Evolutionary conservation across 2,329 filamentous ascomycete genomes (phyloP), one percentile per base, ranked within the genome.

Genomic region (Dendrostoma leiphaemia): DNA sequence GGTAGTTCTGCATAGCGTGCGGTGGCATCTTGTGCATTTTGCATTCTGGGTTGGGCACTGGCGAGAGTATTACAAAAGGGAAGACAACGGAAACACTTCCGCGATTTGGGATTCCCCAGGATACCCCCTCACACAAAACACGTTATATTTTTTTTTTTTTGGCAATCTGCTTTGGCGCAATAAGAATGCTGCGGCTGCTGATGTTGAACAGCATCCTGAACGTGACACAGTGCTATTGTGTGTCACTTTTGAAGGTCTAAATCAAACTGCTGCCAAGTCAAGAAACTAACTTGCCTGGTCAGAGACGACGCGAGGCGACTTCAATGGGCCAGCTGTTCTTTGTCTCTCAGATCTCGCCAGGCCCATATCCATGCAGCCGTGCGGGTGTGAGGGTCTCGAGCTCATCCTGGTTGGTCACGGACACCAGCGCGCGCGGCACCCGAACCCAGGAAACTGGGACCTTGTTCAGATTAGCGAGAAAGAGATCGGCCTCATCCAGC

Each of bases 71-170:
- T n/a, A 51, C 17, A 43, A 43, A 24, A 24, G 15, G 28, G 23
- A 32, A 8, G n/a, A 34, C 10, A 35, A 43, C 48, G 48, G 48
- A 43, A 41, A 26, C 29, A n/a, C 12, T 51, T 51, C 48, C 48
- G 48, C 47, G 24, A 26, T 38, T 28, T 35, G 34, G 35, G 21
- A 6, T 15, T 26, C 46, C 29, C 47, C 28, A 53, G 44, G 50
- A 57, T 57, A 54, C 54, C 54, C 53, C 47, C 21, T 51, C 49
- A 38, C 17, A 54, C 38, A 37, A 37, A 45, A 44, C 31, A 28
- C 41, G 34, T 19, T 54, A 21, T 5, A n/a, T n/a, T n/a, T n/a
- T n/a, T n/a, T n/a, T n/a, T n/a, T n/a, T n/a, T n/a, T n/a, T n/a
- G n/a, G 34, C 28, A 38, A 29, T 19, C 19, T n/a, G 26, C 9